Evolutionary conservation across 495 filamentous ascomycete species (phyloP).

Genomic region (Geopyxis carbonaria): DNA sequence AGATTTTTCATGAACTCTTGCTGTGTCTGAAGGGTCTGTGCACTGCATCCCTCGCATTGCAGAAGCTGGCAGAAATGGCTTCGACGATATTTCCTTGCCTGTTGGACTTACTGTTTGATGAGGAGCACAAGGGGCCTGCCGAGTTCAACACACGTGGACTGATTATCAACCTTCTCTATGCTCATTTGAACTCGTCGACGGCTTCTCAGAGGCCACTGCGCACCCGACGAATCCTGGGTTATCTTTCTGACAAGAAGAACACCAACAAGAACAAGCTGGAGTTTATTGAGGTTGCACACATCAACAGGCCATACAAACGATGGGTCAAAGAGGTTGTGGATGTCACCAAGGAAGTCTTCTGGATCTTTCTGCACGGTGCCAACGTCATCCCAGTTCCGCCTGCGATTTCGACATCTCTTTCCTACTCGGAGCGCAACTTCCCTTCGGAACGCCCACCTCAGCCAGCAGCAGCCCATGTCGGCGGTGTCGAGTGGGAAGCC

Average conservation of each 20-base stretch:
- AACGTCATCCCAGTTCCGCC: slow-evolving; percentile 49
- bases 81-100: slow-evolving; percentile 69
- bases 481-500: slow-evolving; percentile 97
- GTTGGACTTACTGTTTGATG: slow-evolving; percentile 78
- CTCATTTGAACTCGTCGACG: slow-evolving; percentile 37
- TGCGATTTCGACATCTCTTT: slow-evolving; percentile 4
- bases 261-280: slow-evolving; percentile 57
- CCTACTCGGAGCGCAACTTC: slow-evolving; percentile 59
- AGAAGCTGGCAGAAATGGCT: slow-evolving; percentile 66
- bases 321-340: slow-evolving; percentile 86
- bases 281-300: slow-evolving; percentile 76
- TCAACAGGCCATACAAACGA: slow-evolving; percentile 51
- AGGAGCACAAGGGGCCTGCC: slow-evolving; percentile 89
- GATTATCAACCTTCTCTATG: slow-evolving; percentile 71
- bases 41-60: slow-evolving; percentile 69
- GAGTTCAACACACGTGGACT: slow-evolving; percentile 86
- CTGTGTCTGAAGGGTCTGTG: slow-evolving; percentile 89
- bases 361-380: slow-evolving; percentile 91
- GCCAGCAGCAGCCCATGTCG: slow-evolving; percentile 88
- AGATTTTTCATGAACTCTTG: slow-evolving; percentile 74
- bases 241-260: slow-evolving; percentile 62
- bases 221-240: slow-evolving; percentile 52
- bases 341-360: slow-evolving; percentile 96
- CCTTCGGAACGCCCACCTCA: slow-evolving; percentile 77
- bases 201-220: slow-evolving; percentile 14